A percentile compares a stretch with the other conserved stretches of the same genome.
Evolutionary conservation across 2,329 filamentous ascomycete genomes (phyloP).

Genomic region (Akanthomyces muscarius): DNA sequence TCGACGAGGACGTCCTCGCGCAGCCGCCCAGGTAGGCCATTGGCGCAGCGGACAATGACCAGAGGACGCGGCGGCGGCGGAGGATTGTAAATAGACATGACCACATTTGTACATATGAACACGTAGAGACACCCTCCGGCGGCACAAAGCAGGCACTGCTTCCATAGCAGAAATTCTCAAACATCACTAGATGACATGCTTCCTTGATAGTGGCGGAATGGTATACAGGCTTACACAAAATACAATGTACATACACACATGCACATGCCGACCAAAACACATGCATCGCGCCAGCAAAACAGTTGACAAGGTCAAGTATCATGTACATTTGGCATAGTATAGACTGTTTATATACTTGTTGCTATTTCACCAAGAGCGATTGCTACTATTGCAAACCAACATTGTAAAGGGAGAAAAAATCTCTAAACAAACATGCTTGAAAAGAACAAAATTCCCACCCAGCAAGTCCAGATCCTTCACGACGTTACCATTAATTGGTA

Average conservation of each 20-base stretch:
- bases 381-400: not conserved
- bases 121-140: no score
- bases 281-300: not conserved
- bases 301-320: not conserved
- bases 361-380: not conserved
- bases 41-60: no score
- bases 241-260: no score
- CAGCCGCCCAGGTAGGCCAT: not conserved
- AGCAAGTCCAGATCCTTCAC: not conserved
- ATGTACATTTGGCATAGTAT: not conserved
- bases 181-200: no score
- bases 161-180: no score
- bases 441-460: not conserved
- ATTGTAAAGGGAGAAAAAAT: not conserved
- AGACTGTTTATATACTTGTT: not conserved
- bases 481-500: not conserved
- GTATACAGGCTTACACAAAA: no score
- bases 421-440: not conserved
- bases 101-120: not conserved
- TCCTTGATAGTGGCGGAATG: no score
- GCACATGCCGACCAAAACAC: no score
- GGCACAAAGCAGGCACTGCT: no score
- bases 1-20: constrained; percentile 77
- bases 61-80: not conserved
- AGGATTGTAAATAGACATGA: not conserved